These are phyloP conservation scores for Raphidocelis subcapitata DNA, from an alignment of 139 green algal genomes.

Conservation along the genomic window DNA sequence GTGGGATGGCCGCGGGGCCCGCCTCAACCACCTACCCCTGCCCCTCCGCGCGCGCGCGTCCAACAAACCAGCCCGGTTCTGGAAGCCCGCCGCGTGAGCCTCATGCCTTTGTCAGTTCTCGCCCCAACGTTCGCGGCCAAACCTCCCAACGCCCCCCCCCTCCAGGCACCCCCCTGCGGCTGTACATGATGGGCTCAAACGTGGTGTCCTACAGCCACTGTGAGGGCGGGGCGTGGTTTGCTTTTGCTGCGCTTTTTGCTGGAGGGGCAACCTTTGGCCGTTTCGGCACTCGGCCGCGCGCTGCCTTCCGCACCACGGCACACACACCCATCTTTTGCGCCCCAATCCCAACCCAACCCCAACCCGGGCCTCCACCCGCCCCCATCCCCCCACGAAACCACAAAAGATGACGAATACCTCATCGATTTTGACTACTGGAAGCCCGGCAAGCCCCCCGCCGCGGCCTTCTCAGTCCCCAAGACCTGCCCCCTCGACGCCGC, in stretches of 20 bases:
- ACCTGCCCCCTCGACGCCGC: conserved; percentile 14
- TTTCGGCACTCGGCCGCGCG: not conserved
- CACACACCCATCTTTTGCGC: not conserved
- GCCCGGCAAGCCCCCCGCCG: conserved; percentile 1
- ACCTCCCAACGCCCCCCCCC: no score
- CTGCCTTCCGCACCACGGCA: not conserved
- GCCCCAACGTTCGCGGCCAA: not conserved
- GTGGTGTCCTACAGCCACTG: conserved; percentile 33
- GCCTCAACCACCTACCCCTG: not conserved
- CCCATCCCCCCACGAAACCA: conserved; percentile 1
- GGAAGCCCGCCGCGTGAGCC: not conserved
- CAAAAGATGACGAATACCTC: conserved; percentile 44
- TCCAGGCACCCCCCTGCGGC: conserved; percentile 21
- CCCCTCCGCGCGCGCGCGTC: not conserved
- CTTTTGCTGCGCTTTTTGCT: not conserved
- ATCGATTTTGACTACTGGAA: conserved; percentile 41
- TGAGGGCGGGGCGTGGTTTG: conserved; percentile 5
- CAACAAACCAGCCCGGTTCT: not conserved
- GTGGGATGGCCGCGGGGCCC: not conserved
- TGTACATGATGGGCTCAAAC: conserved; percentile 59
- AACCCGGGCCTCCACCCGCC: not conserved
- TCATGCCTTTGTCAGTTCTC: not conserved
- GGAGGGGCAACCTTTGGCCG: no score
- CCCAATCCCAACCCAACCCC: not conserved
- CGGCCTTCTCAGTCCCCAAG: conserved; percentile 27